Evolutionary conservation across 208 protist species (phyloP), one percentile per base, ranked within the genome.

Genomic region (Leishmania mexicana): DNA sequence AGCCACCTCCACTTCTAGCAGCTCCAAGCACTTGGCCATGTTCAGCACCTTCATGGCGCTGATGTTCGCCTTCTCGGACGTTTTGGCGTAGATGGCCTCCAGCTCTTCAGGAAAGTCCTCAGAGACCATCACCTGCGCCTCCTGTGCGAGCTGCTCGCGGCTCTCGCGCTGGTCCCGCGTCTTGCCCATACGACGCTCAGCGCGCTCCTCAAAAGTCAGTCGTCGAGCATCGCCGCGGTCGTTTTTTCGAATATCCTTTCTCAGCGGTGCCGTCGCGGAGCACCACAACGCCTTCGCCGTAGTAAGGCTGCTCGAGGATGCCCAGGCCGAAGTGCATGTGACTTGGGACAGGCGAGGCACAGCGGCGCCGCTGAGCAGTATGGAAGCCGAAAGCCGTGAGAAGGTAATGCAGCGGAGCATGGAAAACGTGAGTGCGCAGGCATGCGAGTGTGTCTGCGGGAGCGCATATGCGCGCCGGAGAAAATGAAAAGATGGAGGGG

Each of bases 31-130:
- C 83, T 95, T 96, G 62, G 90, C 92, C 91, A 97, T 95, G 84
- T 97, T 97, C 42, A 97, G 74, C 64, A 97, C 93, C 79, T 96
- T 96, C 90, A 96, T 94, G 49, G 93, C 89, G 67, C 85, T 90
- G 78, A 95, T 87, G 84, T 94, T 94, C n/a, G 92, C 91, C 82
- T 90, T 90, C 71, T 96, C 94, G 35, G 90, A 85, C 2, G 87
- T 82, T 53, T 92, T 87, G 40, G 73, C 80, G 75, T 89, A 96
- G 58, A 95, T 84, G 5, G 85, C 76, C 72, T 95, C 87, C 1
- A 97, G 87, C 71, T 96, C 92, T 10, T 87, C 89, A 1, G 94
- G 94, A 51, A 97, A 93, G 81, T 97, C 94, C 60, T 91, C 87
- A 17, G 88, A 76, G 13, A 96, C 89, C 53, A 95, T 80, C 31